Base-by-base conservation (phyloP, 768 basidiomycete genomes). In the Pilatotrama ljubarskyi region DNA sequence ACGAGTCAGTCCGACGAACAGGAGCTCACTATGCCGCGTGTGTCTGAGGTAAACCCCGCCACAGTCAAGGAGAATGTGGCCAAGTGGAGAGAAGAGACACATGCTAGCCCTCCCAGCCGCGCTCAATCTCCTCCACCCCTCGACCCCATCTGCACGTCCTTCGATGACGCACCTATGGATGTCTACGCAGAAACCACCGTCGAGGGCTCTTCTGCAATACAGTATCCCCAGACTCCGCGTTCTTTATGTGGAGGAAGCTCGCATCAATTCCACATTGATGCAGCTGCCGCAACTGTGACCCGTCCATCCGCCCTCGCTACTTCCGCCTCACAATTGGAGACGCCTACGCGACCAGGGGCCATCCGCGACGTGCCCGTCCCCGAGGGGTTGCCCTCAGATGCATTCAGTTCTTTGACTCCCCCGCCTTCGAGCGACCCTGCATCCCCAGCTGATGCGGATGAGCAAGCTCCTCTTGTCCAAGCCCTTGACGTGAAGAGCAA, bases 1-100 rank as follows among this genome's bases (percentile, higher is more conserved):
- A 87, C 84, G 47, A 88, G 87, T 64, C 83, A 87, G 69, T 86
- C 85, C 48, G 84, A 87, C 62, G 88, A 88, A 68, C 74, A 79
- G 46, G 86, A 88, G 63, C 73, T 87, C 48, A 70, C 69, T 43
- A 53, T 76, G 8, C 74, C 74, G n/a, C 65, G 64, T 40, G 37
- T 69, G 24, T 43, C 67, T 35, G 57, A 59, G 5, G 68, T 67
- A 25, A 68, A 77, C 61, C 62, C 66, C 1, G 53, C 57, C 13
- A 67, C 68, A 1, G 69, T 69, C 43, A 74, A 73, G 55, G 72
- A 77, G 36, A 75, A 64, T 53, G 76, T 84, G 13, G 73, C 79
- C 52, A 64, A 68, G 18, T 83, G 84, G 84, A 75, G 68, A 20
- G 18, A 62, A 40, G 62, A 64, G 35, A 49, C 64, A 5, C 35